Base-by-base conservation (phyloP, 2,329 filamentous ascomycete species). In the Cytospora leucostoma region DNA sequence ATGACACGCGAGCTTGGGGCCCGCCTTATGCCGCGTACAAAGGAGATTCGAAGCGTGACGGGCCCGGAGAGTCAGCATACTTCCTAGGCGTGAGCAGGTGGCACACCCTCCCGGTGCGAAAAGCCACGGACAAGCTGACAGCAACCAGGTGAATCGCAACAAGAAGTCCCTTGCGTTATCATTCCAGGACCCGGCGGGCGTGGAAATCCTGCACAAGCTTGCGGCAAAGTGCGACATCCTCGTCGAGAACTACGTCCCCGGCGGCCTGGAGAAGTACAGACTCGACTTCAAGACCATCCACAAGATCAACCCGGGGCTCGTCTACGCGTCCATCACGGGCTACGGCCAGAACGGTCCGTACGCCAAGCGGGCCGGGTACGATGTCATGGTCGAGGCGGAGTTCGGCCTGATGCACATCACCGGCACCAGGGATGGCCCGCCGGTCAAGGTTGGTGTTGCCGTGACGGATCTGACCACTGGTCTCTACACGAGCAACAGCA, bases 401-500 rank as follows among this genome's bases (percentile, higher is more conserved):
- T 93, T 99, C 78, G 95, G 95, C 0, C 79, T 99, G 62, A 99
- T 99, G 95, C 95, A 99, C 77, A 98, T 99, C 70, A 99, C 95
- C 0, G 95, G 95, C 37, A 85, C 85, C 66, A 84, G 93, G 62
- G 90, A 96, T 70, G 93, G 94, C 0, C 90, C 93, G 1, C 95
- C 95, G 0, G 95, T 97, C 47, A 99, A 99, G 78, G 95, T 99
- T 2, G 95, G 95, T 19, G 95, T 99, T 3, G 95, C 95, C 2
- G 95, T 99, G 4, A 98, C 95, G 0, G 95, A 99, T 76, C 78
- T 99, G 57, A 98, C 95, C 0, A 98, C 95, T 0, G 95, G 95
- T 0, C 78, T 99, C 5, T 99, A 99, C 77, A 95, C 94, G 1
- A 93, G 90, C 70, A 98, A 98, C 76, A 90, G 92, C 63, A 92